Conservation (phyloP, 352 stramenopile species). For the Phytophthora lateralis region DNA sequence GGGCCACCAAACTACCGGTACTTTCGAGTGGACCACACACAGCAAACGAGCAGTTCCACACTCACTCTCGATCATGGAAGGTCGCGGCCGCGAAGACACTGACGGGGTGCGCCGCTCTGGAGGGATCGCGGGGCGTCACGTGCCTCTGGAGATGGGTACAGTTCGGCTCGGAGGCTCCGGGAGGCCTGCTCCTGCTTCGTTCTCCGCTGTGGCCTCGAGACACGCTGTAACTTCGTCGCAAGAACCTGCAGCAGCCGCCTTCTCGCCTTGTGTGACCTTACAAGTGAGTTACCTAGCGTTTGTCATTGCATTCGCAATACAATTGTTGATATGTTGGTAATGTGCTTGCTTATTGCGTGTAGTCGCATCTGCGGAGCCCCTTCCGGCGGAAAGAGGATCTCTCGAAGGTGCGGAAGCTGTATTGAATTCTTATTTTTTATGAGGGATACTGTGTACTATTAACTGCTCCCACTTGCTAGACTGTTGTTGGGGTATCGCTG, state of each 20-base stretch:
- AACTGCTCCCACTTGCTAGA: neutral
- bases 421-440: neutral
- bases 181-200: conserved; percentile 37
- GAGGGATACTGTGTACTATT: neutral
- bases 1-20: too few species aligned
- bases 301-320: neutral
- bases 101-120: conserved; percentile 11
- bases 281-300: conserved; percentile 20
- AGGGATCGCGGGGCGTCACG: conserved; percentile 36
- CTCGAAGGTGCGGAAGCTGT: conserved; percentile 28
- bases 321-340: neutral
- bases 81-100: conserved; percentile 23
- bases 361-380: conserved; percentile 48
- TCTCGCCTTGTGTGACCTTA: conserved; percentile 33
- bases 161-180: conserved; percentile 59
- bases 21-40: too few species aligned
- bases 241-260: conserved; percentile 1
- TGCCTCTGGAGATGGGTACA: conserved; percentile 51
- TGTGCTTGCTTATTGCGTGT: neutral
- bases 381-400: conserved; percentile 49
- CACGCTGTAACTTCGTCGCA: conserved; percentile 3
- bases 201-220: conserved; percentile 13
- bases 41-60: neutral
- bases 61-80: conserved; percentile 20
- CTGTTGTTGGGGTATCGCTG: conserved; percentile 6